phyloP scores from a whole-genome alignment of 2,329 filamentous ascomycete species.

The Penicillium verrucosum region DNA sequence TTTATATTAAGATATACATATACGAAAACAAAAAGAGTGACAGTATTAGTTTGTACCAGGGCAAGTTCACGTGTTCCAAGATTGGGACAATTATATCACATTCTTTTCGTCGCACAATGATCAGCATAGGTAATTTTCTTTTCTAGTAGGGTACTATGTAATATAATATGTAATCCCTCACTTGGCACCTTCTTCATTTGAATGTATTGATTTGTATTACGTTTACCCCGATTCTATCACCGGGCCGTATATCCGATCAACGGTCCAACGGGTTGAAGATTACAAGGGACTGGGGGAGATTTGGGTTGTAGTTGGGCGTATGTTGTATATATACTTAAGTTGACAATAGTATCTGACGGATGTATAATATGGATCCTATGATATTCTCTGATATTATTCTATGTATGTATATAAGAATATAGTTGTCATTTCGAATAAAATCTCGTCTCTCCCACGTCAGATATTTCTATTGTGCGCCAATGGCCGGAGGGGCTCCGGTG shows the following conservation, averaged over 20 bases:
- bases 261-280: constrained; percentile 3
- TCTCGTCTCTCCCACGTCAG: neutral
- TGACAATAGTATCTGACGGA: neutral
- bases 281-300: neutral
- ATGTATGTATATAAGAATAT: neutral
- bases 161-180: neutral
- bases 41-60: neutral
- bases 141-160: neutral
- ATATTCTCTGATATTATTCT: neutral
- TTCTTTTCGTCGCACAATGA: constrained; percentile 21
- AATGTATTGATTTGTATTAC: constrained; percentile 3
- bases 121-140: neutral
- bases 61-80: constrained; percentile 1
- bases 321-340: neutral
- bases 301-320: neutral
- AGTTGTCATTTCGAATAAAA: constrained; percentile 9
- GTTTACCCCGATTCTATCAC: constrained; percentile 3
- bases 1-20: neutral
- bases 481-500: constrained; percentile 17
- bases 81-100: constrained; percentile 6
- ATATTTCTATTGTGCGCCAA: constrained; percentile 15
- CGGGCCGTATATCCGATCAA: constrained; percentile 8
- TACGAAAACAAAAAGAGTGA: neutral
- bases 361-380: neutral
- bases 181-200: neutral